Base-by-base conservation (phyloP, 345 rosid species). In the Aurinia saxatilis region DNA sequence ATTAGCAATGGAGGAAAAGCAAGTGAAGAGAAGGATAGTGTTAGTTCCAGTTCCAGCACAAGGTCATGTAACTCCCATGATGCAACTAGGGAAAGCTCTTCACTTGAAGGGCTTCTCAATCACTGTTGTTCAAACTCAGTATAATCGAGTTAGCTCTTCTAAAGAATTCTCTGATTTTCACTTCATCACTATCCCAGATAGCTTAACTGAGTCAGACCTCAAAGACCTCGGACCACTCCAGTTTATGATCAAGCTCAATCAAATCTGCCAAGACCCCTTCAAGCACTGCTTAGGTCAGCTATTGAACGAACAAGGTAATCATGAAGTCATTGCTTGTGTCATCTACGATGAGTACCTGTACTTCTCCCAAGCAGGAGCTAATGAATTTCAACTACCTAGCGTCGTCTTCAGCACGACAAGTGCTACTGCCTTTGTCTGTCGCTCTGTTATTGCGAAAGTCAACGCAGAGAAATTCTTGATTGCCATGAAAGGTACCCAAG, bases 41-140 rank as follows among this genome's bases (percentile, higher is more conserved):
- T 72, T 87, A 0, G 82, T 87, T 38, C 84, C 90, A 0, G 63
- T 46, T 27, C 89, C 91, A 40, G 72, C 78, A 35, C 87, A 82
- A 57, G 95, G 97, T 12, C 93, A 90, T 62, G 59, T 84, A 37
- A 90, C 70, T 58, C 93, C 95, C 0, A 82, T 85, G 76, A 80
- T 90, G 76, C 87, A 82, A 57, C 87, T 84, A 0, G 90, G 76
- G 8, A 57, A 77, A 40, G 66, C 81, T 41, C 86, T 90, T 29
- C 66, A 87, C 46, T 74, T 71, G 5, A 78, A 60, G 7, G 91
- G 88, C 8, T 87, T 82, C 73, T 71, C 81, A 37, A 78, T 90
- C 65, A 79, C 86, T 4, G 54, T 87, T 42, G 69, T 74, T 65
- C 84, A 75, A 44, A 55, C 80, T 10, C 46, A 38, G 6, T 63